Base-by-base conservation (phyloP, 768 basidiomycete genomes). In the Russula sp. region DNA sequence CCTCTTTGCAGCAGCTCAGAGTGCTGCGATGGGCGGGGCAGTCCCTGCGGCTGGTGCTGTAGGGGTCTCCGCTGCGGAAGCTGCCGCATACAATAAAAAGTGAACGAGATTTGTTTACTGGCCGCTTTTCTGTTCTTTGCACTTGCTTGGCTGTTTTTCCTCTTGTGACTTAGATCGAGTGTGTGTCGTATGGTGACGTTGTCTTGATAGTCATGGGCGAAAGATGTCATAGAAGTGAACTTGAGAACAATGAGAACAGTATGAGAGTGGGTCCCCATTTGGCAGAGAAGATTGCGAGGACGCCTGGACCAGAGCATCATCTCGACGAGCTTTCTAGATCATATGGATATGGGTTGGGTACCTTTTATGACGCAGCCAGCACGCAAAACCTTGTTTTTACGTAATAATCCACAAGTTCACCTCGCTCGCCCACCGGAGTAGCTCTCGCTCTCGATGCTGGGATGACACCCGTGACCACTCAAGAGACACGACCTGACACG, bases 1-100 rank as follows among this genome's bases (percentile, higher is more conserved):
- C 20, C 5, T 50, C 2, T 51, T 62, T 31, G 40, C 59, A 7
- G n/a, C 39, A 1, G 55, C 40, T 4, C 63, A 64, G 54, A 64
- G 63, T 10, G 32, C 35, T 31, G 54, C 45, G 3, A 56, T 55
- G 59, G 54, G 53, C 1, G 37, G 47, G 1, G 59, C 35, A 16
- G 1, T 7, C 3, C 32, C 39, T 18, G 53, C 16, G 0, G 32
- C 51, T 11, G 45, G 20, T 11, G 52, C 34, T 42, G 55, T 45
- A 44, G 54, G 27, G 27, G 27, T 2, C 27, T 1, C 27, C 27
- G 27, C 2, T 27, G 27, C 27, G 27, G 27, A 27, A 27, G 27
- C 27, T 27, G 27, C 13, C 4, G 4, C 3, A 34, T 11, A n/a
- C 11, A 13, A 32, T 9, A 34, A 44, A 47, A 11, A 56, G 35